Conservation (phyloP, 129 eudicot genomes). For the Tanacetum coccineum region DNA sequence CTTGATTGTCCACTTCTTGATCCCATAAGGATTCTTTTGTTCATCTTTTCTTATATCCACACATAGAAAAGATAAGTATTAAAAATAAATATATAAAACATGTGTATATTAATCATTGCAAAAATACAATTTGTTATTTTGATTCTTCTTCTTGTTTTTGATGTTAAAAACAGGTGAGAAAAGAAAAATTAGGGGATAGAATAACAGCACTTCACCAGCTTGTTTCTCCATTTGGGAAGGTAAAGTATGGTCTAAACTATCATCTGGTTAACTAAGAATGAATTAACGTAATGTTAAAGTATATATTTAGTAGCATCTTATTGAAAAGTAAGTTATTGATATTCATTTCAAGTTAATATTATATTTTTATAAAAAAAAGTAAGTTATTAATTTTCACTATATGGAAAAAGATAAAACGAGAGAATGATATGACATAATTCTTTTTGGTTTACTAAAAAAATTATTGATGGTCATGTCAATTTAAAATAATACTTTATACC, state of each 20-base stretch:
- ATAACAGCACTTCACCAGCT: constrained; percentile 94
- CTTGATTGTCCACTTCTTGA: constrained; percentile 33
- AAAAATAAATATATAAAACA: constrained; percentile 13
- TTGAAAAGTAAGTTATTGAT: too few relatives aligned
- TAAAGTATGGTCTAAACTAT: constrained; percentile 27
- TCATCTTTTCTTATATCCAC: constrained; percentile 42
- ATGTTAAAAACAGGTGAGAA: constrained; percentile 73
- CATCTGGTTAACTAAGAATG: not conserved
- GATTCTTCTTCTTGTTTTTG: constrained; percentile 34
- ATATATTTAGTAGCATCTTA: too few relatives aligned
- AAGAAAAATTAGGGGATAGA: constrained; percentile 90
- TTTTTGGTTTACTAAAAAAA: constrained; percentile 14
- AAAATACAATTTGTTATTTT: constrained; percentile 36
- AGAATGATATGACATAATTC: constrained; percentile 28
- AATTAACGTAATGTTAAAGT: not conserved
- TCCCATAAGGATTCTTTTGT: constrained; percentile 29
- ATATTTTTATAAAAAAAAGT: too few relatives aligned
- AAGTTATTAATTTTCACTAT: too few relatives aligned
- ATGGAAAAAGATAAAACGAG: constrained; percentile 9
- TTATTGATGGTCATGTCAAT: constrained; percentile 27
- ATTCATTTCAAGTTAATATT: too few relatives aligned
- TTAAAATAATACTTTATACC: constrained; percentile 14
- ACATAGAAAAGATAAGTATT: constrained; percentile 24
- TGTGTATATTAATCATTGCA: constrained; percentile 28
- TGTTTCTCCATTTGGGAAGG: constrained; percentile 98